A percentile compares a stretch with the other conserved stretches of the same genome.
Evolutionary conservation across 768 basidiomycete genomes (phyloP).

Genomic region (Tricholomella constricta): DNA sequence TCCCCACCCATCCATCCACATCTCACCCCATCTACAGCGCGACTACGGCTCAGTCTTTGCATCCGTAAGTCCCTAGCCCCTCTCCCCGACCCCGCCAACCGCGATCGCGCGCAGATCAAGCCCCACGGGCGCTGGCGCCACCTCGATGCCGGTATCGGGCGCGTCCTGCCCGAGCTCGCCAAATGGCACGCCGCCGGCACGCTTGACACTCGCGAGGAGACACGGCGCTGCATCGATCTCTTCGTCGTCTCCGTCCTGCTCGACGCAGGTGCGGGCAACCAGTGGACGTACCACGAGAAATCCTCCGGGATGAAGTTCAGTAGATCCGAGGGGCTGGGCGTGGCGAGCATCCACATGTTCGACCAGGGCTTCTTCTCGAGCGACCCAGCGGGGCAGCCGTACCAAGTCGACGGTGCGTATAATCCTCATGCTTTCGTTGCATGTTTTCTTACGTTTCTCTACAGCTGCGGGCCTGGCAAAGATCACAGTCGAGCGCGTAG

Average conservation of each 20-base stretch:
- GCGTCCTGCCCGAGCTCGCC: constrained; percentile 60
- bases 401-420: constrained; percentile 76
- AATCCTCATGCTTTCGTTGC: neutral
- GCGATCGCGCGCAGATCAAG: constrained; percentile 57
- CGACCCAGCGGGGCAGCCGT: constrained; percentile 51
- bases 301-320: constrained; percentile 52
- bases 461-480: constrained; percentile 70
- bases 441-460: neutral
- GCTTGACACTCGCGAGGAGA: constrained; percentile 57
- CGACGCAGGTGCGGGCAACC: constrained; percentile 89
- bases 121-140: constrained; percentile 93
- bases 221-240: constrained; percentile 81
- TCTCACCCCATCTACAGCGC: constrained; percentile 47
- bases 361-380: constrained; percentile 79
- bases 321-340: constrained; percentile 82
- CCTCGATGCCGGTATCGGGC: constrained; percentile 67
- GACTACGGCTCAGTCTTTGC: constrained; percentile 76
- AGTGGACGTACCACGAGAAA: constrained; percentile 76
- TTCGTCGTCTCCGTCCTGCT: constrained; percentile 91
- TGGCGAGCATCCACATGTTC: constrained; percentile 93
- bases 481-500: constrained; percentile 61
- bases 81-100: too few relatives aligned
- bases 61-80: constrained; percentile 43
- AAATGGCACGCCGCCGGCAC: constrained; percentile 53
- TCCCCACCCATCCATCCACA: neutral